These are phyloP conservation scores for Auricularia auricula-judae DNA, from an alignment of 768 basidiomycete species.

Conservation along the genomic window DNA sequence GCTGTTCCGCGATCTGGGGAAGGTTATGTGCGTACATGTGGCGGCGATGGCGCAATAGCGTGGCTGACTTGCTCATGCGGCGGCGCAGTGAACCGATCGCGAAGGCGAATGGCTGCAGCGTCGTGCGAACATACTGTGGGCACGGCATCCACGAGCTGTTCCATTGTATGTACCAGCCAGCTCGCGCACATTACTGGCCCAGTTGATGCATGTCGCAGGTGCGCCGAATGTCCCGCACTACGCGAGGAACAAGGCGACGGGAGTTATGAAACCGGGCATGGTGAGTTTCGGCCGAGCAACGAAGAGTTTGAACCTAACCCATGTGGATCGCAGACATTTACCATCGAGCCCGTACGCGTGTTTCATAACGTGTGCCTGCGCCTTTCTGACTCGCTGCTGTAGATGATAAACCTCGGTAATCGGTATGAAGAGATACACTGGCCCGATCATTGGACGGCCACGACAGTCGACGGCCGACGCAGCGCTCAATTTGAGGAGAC, in stretches of 20 bases:
- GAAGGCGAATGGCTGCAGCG: conserved; percentile 72
- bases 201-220: neutral
- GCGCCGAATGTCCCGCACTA: conserved; percentile 90
- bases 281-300: conserved; percentile 29
- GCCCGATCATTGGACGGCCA: conserved; percentile 96
- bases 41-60: conserved; percentile 1
- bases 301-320: too few species aligned
- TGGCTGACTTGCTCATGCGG: neutral
- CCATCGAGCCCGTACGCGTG: conserved; percentile 61
- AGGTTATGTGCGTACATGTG: conserved; percentile 55
- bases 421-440: conserved; percentile 72
- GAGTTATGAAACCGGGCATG: conserved; percentile 91
- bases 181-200: neutral
- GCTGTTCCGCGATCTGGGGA: conserved; percentile 80
- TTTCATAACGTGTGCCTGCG: conserved; percentile 5
- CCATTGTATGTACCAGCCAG: conserved; percentile 31
- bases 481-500: conserved; percentile 99
- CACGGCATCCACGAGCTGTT: conserved; percentile 85
- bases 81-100: conserved; percentile 68
- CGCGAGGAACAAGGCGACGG: conserved; percentile 86
- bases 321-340: conserved; percentile 31
- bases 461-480: conserved; percentile 78
- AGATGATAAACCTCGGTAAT: conserved; percentile 90
- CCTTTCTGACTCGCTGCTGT: conserved; percentile 8
- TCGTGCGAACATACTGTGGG: conserved; percentile 84